Base-by-base conservation (phyloP, 768 basidiomycete genomes). In the Amanita jacksonii region DNA sequence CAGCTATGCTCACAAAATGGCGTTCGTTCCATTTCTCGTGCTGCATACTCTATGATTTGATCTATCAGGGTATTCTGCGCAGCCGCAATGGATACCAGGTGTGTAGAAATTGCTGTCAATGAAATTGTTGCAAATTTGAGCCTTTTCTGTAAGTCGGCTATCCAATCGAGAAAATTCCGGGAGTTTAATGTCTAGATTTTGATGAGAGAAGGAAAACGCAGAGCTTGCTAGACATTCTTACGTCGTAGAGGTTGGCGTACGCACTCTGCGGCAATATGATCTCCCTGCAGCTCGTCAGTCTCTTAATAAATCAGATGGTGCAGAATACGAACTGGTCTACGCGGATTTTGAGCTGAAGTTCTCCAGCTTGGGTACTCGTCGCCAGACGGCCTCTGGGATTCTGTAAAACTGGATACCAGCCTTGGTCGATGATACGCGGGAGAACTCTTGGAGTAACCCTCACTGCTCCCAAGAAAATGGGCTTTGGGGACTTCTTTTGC, bases 381-480 rank as follows among this genome's bases (percentile, higher is more conserved):
- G 69, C 62, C 31, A 68, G 55, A 8, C 69, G 61, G 30, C 70
- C 74, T 32, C 64, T 56, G 33, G 74, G 71, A 38, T 23, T 22
- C n/a, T 38, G 37, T 41, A 84, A 63, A 2, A 89, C 75, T 10
- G 87, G 83, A 60, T 80, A 91, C 85, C 85, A 92, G 10, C 89
- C 89, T 56, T 92, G 88, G 4, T 86, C 70, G 3, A 64, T 58
- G 51, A 88, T 84, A 13, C 80, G 77, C 19, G 88, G 70, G 18
- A 81, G 74, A 53, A 91, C 85, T 54, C 83, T 85, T 18, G 91
- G 67, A 1, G 78, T 65, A 41, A 93, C 76, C 18, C 69, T 69
- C 16, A 81, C 71, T 20, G 67, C 71, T 18, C 89, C 89, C 30
- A 87, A 53, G 15, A 70, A 54, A 3, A 59, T 50, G 3, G 79